phyloP scores from a whole-genome alignment of 257 asterid species.

The Knoxia roxburghii region DNA sequence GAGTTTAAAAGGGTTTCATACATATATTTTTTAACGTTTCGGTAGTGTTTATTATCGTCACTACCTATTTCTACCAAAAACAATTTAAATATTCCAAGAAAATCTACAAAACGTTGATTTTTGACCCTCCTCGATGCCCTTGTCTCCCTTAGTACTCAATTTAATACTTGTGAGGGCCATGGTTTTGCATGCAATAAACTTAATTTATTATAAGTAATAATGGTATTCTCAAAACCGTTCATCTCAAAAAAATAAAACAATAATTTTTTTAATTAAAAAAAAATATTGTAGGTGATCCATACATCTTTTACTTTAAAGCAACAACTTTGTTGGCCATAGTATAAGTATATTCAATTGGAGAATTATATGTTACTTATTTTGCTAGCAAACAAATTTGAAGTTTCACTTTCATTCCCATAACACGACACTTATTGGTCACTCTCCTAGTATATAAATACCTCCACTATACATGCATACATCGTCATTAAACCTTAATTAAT shows the following conservation, averaged over 20 bases:
- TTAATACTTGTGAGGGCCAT: slow-evolving; percentile 1
- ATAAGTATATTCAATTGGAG: neutral
- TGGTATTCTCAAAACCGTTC: slow-evolving; percentile 1
- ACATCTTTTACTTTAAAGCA: neutral
- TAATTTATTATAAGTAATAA: neutral
- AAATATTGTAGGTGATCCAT: neutral
- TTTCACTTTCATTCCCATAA: slow-evolving; percentile 8
- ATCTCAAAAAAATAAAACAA: too few relatives aligned
- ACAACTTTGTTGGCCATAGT: neutral
- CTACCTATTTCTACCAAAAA: neutral
- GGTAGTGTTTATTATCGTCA: too few relatives aligned
- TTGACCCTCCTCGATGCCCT: neutral
- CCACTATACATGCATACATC: neutral
- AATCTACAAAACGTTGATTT: too few relatives aligned
- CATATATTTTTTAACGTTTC: too few relatives aligned
- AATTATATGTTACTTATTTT: slow-evolving; percentile 9
- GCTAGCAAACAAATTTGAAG: slow-evolving; percentile 8
- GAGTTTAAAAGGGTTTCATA: too few relatives aligned
- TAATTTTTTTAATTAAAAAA: too few relatives aligned
- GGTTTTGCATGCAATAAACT: slow-evolving; percentile 7
- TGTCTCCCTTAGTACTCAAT: neutral
- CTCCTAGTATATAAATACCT: slow-evolving; percentile 2
- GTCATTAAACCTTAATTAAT: neutral
- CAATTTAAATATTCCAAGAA: neutral
- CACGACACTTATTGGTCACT: slow-evolving; percentile 11